phyloP scores from a whole-genome alignment of 2,329 filamentous ascomycete species.

The Fusarium oligoseptatum region DNA sequence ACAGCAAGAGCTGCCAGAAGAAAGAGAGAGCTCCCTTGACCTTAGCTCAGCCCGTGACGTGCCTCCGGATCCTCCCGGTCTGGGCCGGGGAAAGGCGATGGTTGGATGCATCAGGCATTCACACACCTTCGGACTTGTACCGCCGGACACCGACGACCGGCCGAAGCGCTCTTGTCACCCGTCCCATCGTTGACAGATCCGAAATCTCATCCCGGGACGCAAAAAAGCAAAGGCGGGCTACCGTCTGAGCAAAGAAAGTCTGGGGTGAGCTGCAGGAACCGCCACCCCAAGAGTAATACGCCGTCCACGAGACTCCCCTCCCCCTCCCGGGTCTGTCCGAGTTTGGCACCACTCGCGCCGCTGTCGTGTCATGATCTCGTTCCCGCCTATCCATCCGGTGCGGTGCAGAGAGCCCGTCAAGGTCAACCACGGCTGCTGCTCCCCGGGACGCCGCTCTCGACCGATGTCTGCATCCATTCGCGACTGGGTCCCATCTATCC shows the following conservation, averaged over 20 bases:
- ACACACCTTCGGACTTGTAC: neutral
- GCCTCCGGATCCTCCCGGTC: slow-evolving; percentile 46
- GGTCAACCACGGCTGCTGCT: slow-evolving; percentile 10
- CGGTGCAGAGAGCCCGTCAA: neutral
- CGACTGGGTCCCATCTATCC: slow-evolving; percentile 29
- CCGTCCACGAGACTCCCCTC: slow-evolving; percentile 43
- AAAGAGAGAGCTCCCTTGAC: neutral
- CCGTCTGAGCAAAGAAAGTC: slow-evolving; percentile 13
- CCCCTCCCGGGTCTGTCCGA: slow-evolving; percentile 45
- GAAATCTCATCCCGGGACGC: slow-evolving; percentile 17
- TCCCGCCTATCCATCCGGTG: slow-evolving; percentile 22
- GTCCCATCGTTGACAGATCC: slow-evolving; percentile 23
- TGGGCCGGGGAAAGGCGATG: slow-evolving; percentile 6
- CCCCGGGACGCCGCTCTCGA: slow-evolving; percentile 30
- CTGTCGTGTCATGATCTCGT: slow-evolving; percentile 38
- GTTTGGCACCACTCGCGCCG: slow-evolving; percentile 45
- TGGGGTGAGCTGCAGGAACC: slow-evolving; percentile 45
- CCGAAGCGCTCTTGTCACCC: slow-evolving; percentile 15
- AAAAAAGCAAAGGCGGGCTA: neutral
- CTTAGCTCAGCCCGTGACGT: slow-evolving; percentile 31
- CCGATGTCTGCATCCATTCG: slow-evolving; percentile 41
- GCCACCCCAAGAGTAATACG: slow-evolving; percentile 34
- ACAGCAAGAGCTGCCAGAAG: slow-evolving; percentile 14
- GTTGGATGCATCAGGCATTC: slow-evolving; percentile 26
- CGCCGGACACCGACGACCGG: slow-evolving; percentile 35